phyloP scores from a whole-genome alignment of 176 grass and related monocot species.

The Triticum turgidum region DNA sequence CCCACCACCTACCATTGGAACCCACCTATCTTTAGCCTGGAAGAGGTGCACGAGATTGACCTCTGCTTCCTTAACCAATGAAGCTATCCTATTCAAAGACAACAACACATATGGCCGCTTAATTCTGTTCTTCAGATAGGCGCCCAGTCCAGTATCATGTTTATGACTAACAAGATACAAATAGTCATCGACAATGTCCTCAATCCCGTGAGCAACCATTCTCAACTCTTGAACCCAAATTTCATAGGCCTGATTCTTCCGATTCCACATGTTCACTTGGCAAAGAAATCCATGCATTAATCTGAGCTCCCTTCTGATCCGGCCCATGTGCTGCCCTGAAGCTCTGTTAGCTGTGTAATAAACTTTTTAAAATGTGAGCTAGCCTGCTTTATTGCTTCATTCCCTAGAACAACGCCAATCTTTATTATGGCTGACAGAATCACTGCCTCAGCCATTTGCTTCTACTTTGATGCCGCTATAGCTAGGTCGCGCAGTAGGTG shows the following conservation, averaged over 20 bases:
- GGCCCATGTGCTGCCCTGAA: background rate
- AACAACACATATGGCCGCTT: background rate
- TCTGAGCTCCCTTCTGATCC: background rate
- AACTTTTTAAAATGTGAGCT: background rate
- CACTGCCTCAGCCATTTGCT: background rate
- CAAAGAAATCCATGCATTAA: slow-evolving; percentile 1
- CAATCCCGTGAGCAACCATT: background rate
- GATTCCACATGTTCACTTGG: background rate
- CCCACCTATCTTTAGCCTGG: background rate
- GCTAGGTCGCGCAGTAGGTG: background rate
- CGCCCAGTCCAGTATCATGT: background rate
- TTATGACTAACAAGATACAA: background rate
- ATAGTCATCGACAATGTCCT: background rate
- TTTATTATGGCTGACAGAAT: background rate
- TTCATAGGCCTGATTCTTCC: background rate
- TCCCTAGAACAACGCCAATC: background rate
- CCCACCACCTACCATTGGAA: background rate
- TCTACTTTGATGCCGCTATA: background rate
- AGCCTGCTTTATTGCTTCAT: background rate
- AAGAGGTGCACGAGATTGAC: background rate
- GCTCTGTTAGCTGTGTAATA: background rate
- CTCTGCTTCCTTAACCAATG: background rate
- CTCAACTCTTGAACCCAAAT: background rate
- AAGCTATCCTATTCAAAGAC: background rate
- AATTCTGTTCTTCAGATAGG: background rate